Evolutionary conservation across 345 rosid genomes (phyloP).

Genomic region (Laguncularia racemosa): DNA sequence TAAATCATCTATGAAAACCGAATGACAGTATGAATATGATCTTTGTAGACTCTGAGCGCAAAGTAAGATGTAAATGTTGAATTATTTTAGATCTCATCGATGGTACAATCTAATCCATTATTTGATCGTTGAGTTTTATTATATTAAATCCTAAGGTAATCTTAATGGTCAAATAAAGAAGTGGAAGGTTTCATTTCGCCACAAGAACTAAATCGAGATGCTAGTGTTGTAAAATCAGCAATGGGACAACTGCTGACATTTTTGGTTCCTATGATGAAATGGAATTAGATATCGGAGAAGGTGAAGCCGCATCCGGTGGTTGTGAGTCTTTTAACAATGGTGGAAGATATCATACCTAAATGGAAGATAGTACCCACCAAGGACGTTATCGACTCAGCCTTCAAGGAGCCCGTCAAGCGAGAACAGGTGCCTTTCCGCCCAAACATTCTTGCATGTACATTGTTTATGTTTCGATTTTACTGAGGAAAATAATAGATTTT

Average conservation of each 20-base stretch:
- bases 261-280: background rate
- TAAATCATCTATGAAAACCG: too few species aligned
- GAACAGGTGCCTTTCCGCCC: slow-evolving; percentile 36
- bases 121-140: too few species aligned
- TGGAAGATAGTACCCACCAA: slow-evolving; percentile 96
- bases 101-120: too few species aligned
- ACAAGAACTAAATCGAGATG: too few species aligned
- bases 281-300: slow-evolving; percentile 74
- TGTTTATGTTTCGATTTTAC: background rate
- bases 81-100: too few species aligned
- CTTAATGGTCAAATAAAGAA: too few species aligned
- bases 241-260: background rate
- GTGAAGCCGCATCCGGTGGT: slow-evolving; percentile 91
- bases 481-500: background rate
- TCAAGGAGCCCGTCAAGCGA: slow-evolving; percentile 77
- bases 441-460: background rate
- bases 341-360: slow-evolving; percentile 85
- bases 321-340: slow-evolving; percentile 61
- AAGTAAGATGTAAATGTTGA: too few species aligned
- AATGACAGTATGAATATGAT: too few species aligned
- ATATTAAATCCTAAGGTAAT: too few species aligned
- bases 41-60: too few species aligned
- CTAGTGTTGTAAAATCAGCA: too few species aligned
- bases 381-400: slow-evolving; percentile 76
- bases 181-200: too few species aligned